phyloP scores from a whole-genome alignment of 2,329 filamentous ascomycete genomes.

The Pseudogymnoascus sp. region DNA sequence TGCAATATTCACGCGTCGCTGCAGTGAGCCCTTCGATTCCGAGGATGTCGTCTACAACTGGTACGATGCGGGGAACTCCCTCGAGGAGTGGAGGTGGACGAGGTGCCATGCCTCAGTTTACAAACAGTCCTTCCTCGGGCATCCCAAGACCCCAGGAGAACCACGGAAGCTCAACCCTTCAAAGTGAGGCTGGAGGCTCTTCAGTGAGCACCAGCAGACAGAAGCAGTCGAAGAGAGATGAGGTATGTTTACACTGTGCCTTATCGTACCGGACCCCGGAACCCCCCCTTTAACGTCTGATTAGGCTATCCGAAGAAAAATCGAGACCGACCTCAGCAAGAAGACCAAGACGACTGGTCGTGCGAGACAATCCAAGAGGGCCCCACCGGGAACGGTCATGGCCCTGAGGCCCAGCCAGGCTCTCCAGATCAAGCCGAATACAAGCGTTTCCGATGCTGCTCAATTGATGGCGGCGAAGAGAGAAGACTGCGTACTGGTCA shows the following conservation, averaged over 20 bases:
- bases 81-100: conserved; percentile 51
- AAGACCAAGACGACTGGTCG: conserved; percentile 79
- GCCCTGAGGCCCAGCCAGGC: conserved; percentile 92
- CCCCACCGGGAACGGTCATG: conserved; percentile 90
- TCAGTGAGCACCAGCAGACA: conserved; percentile 87
- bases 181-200: conserved; percentile 49
- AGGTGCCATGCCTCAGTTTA: conserved; percentile 49
- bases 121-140: conserved; percentile 56
- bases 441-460: conserved; percentile 89
- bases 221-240: conserved; percentile 96
- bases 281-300: conserved; percentile 14
- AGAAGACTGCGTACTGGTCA: conserved; percentile 95
- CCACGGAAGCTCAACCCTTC: conserved; percentile 38
- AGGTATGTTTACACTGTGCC: conserved; percentile 55
- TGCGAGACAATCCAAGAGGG: conserved; percentile 81
- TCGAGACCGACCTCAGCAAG: conserved; percentile 96
- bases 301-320: conserved; percentile 91
- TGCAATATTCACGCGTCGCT: conserved; percentile 6
- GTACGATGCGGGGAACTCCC: conserved; percentile 63
- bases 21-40: not conserved
- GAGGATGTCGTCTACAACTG: conserved; percentile 25
- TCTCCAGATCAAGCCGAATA: conserved; percentile 92
- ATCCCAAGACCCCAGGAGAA: conserved; percentile 67
- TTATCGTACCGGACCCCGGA: conserved; percentile 14
- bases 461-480: conserved; percentile 98